Evolutionary conservation across 169 alveolate genomes (phyloP).

Genomic region (Toxoplasma gondii): DNA sequence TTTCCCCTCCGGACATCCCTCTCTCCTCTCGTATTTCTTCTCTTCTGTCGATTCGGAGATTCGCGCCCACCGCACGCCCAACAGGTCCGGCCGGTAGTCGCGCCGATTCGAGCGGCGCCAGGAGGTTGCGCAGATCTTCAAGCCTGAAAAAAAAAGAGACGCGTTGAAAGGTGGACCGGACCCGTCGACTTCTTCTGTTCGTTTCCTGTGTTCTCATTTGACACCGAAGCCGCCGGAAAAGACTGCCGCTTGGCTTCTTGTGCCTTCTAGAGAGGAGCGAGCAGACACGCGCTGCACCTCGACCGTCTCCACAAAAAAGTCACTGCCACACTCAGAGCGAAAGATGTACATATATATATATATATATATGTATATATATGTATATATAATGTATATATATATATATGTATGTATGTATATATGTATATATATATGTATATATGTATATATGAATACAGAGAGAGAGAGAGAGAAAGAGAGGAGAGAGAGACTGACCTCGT

Average conservation of each 20-base stretch:
- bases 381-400: too few relatives aligned
- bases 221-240: neutral
- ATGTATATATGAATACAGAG: neutral
- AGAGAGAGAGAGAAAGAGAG: too few relatives aligned
- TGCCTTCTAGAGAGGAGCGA: neutral
- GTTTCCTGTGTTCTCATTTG: neutral
- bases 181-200: too few relatives aligned
- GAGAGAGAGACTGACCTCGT: constrained; percentile 36
- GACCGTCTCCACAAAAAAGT: too few relatives aligned
- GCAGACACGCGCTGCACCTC: too few relatives aligned
- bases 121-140: constrained; percentile 63
- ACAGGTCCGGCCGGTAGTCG: constrained; percentile 67
- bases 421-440: neutral
- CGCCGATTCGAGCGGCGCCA: constrained; percentile 66
- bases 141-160: constrained; percentile 14
- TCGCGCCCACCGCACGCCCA: constrained; percentile 38
- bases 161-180: neutral
- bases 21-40: neutral
- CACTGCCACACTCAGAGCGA: too few relatives aligned
- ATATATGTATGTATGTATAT: neutral
- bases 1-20: neutral
- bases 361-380: too few relatives aligned
- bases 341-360: too few relatives aligned
- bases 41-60: neutral
- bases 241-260: neutral